These are phyloP conservation scores for Heritiera fomes DNA, from an alignment of 345 rosid genomes.

Conservation along the genomic window DNA sequence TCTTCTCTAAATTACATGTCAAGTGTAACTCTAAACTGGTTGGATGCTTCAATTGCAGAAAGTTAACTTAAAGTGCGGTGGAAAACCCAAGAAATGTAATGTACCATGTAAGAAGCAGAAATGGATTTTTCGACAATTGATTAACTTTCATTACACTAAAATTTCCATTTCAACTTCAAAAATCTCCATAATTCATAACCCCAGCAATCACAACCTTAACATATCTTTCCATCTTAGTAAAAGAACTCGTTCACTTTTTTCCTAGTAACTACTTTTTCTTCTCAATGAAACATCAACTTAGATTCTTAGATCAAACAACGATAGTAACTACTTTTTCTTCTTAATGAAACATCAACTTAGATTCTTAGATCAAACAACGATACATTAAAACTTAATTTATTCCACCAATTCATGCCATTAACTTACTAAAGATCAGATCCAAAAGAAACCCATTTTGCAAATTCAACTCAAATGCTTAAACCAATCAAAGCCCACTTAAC, in stretches of 20 bases:
- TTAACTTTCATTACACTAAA: background rate
- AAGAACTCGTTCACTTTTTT: background rate
- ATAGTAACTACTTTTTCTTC: too few relatives aligned
- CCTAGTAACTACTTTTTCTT: background rate
- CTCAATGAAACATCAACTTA: background rate
- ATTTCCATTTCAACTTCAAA: background rate
- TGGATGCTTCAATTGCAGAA: background rate
- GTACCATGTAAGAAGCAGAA: background rate
- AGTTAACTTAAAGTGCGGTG: background rate
- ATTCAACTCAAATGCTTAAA: constrained; percentile 11
- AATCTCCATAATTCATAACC: background rate
- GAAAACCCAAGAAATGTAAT: background rate
- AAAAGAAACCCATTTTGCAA: constrained; percentile 7
- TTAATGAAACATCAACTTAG: background rate
- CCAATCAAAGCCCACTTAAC: constrained; percentile 23
- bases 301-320: background rate
- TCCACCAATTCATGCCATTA: constrained; percentile 13
- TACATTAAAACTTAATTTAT: background rate
- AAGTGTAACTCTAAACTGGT: background rate
- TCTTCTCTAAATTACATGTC: background rate
- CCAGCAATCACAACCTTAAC: background rate
- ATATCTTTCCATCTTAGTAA: background rate
- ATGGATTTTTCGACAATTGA: background rate
- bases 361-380: background rate
- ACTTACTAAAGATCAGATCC: constrained; percentile 29